Evolutionary conservation across 257 asterid species (phyloP), one percentile per base, ranked within the genome.

Genomic region (Solanum boliviense): DNA sequence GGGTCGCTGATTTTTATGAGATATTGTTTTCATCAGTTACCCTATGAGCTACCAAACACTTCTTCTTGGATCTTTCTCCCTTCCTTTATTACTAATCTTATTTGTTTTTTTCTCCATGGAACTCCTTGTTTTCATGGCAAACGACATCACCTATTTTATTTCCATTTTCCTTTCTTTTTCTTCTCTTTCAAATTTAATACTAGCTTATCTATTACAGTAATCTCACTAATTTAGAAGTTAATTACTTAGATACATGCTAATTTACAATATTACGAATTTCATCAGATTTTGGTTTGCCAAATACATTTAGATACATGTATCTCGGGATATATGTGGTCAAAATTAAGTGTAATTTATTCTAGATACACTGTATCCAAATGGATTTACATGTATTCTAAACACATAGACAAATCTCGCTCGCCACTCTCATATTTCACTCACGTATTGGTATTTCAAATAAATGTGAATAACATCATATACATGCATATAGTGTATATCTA

Each of bases 51-150:
- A 3, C n/a, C 67, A 41, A 75, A 36, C 83, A 75, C 27, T 13
- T 25, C 16, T 25, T 79, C 67, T 79, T 81, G 18, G 68, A 48
- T 44, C 68, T 79, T 79, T 79, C 84, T 25, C 39, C 75, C 75
- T 70, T 27, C 31, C 31, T 62, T 31, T 31, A 16, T 70, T 13
- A 13, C 38, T 13, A n/a, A 76, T 76, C 36, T 78, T 78, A 11
- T 46, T 38, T 81, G 85, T 81, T 46, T 81, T 31, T 15, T 46
- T 81, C 68, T 81, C 29, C 11, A 29, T 81, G 29, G 15, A 23
- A 23, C 20, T 1, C 39, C 10, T 79, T 81, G 41, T 18, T 48
- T 81, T 46, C 11, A 29, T 46, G 21, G 20, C 29, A 81, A 44
- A 29, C 41, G 29, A 81, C 85, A 81, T 81, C 36, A 81, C 25